Evolutionary conservation across 1,139 yeast species (phyloP).

Genomic region (Meyerozyma athensensis): DNA sequence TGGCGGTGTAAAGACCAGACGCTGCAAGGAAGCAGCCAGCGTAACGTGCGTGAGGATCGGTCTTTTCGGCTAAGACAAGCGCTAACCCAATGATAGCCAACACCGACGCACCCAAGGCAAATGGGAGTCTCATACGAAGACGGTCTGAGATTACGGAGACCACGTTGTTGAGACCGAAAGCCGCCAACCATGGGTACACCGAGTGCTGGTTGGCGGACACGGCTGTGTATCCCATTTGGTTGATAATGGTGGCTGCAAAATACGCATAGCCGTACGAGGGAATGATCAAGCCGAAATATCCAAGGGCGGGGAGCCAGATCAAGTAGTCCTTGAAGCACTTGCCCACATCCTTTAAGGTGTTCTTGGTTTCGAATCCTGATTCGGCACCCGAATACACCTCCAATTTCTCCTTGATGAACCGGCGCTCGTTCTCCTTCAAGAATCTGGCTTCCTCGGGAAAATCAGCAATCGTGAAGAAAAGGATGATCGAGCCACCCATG

Average conservation of each 20-base stretch:
- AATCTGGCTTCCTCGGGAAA: conserved; percentile 51
- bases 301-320: conserved; percentile 54
- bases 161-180: conserved; percentile 52
- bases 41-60: conserved; percentile 44
- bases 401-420: conserved; percentile 49
- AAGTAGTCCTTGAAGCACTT: conserved; percentile 43
- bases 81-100: conserved; percentile 53
- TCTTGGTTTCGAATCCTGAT: conserved; percentile 49
- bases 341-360: conserved; percentile 36
- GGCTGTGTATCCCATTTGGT: conserved; percentile 53
- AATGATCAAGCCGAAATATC: conserved; percentile 59
- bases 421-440: conserved; percentile 43
- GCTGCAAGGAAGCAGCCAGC: conserved; percentile 71
- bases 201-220: conserved; percentile 63
- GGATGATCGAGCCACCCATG: conserved; percentile 50
- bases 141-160: conserved; percentile 48
- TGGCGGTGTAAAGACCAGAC: conserved; percentile 61
- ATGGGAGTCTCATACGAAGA: conserved; percentile 42
- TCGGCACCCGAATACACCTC: conserved; percentile 47
- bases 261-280: conserved; percentile 72
- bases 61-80: conserved; percentile 39
- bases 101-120: conserved; percentile 35
- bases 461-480: conserved; percentile 66
- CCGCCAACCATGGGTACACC: conserved; percentile 67
- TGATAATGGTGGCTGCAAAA: conserved; percentile 62